Evolutionary conservation across 768 basidiomycete species (phyloP).

Genomic region (Suillus americanus): DNA sequence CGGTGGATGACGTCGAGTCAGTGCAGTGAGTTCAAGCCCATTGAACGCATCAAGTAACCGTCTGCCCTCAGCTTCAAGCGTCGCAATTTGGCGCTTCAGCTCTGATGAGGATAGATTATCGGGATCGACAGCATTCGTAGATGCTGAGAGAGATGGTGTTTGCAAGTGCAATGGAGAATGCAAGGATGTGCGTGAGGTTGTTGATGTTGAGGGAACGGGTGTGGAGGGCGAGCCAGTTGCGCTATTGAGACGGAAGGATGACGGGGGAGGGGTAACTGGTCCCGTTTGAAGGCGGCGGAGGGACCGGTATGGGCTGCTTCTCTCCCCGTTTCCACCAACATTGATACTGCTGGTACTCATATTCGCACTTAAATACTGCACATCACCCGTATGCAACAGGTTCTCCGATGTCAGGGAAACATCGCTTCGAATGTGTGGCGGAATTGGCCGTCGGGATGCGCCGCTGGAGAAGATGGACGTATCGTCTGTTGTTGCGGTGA

Average conservation of each 20-base stretch:
- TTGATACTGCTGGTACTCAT: background rate
- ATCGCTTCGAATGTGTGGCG: conserved; percentile 38
- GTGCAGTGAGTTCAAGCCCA: conserved; percentile 69
- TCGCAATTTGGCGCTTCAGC: conserved; percentile 66
- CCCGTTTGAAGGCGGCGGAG: conserved; percentile 35
- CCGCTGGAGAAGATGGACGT: conserved; percentile 35
- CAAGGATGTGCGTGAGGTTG: conserved; percentile 28
- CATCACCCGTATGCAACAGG: conserved; percentile 39
- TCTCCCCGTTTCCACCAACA: background rate
- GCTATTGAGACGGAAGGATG: conserved; percentile 42
- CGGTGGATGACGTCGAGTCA: conserved; percentile 42
- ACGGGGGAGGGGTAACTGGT: conserved; percentile 46
- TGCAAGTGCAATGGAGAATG: no score
- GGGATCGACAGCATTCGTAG: conserved; percentile 47
- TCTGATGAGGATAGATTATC: conserved; percentile 57
- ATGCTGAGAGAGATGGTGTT: conserved; percentile 28
- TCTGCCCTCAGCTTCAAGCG: conserved; percentile 69
- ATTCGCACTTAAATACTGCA: conserved; percentile 11
- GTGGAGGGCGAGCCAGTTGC: conserved; percentile 42
- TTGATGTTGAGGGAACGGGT: conserved; percentile 19
- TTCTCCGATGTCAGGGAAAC: conserved; percentile 29
- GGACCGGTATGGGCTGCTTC: conserved; percentile 46
- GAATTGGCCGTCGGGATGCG: conserved; percentile 44
- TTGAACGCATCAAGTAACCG: conserved; percentile 78
- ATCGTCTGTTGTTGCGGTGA: conserved; percentile 35